Conservation (phyloP, 345 rosid species). For the Draba incana region DNA sequence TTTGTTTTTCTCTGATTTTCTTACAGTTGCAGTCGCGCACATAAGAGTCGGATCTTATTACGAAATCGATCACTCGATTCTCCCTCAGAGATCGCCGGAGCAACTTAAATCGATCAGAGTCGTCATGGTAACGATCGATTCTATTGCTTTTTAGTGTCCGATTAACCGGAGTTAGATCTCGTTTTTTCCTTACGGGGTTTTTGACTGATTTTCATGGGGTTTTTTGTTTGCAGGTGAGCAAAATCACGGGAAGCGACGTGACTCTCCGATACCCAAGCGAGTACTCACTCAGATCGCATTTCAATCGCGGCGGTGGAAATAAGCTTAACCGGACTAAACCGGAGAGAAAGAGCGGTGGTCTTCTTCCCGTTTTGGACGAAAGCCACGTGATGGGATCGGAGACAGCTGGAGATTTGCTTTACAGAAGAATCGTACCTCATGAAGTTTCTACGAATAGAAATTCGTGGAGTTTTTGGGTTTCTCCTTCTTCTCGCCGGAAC, state of each 20-base stretch:
- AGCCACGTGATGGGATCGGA: constrained; percentile 56
- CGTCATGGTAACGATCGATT: constrained; percentile 58
- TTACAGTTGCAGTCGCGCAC: constrained; percentile 55
- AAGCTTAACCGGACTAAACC: constrained; percentile 33
- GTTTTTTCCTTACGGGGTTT: not conserved
- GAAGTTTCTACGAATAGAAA: constrained; percentile 53
- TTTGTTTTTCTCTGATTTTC: not conserved
- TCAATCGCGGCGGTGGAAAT: constrained; percentile 38
- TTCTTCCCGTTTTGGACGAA: constrained; percentile 75
- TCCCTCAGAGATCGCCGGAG: constrained; percentile 56
- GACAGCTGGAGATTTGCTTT: constrained; percentile 64
- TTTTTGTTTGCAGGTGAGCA: constrained; percentile 57
- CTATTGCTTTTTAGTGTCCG: constrained; percentile 9
- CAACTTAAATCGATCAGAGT: constrained; percentile 62
- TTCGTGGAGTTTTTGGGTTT: constrained; percentile 70
- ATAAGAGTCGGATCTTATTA: constrained; percentile 66
- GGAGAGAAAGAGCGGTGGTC: constrained; percentile 41
- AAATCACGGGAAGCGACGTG: constrained; percentile 58
- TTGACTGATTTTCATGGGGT: not conserved
- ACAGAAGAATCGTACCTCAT: constrained; percentile 56
- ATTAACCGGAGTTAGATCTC: not conserved
- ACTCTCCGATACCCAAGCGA: constrained; percentile 74
- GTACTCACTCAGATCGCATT: constrained; percentile 56
- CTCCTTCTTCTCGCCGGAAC: constrained; percentile 33
- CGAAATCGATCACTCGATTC: constrained; percentile 66